These are phyloP conservation scores for Pseudognaphalium luteoalbum DNA, from an alignment of 129 eudicot species.

Conservation along the genomic window DNA sequence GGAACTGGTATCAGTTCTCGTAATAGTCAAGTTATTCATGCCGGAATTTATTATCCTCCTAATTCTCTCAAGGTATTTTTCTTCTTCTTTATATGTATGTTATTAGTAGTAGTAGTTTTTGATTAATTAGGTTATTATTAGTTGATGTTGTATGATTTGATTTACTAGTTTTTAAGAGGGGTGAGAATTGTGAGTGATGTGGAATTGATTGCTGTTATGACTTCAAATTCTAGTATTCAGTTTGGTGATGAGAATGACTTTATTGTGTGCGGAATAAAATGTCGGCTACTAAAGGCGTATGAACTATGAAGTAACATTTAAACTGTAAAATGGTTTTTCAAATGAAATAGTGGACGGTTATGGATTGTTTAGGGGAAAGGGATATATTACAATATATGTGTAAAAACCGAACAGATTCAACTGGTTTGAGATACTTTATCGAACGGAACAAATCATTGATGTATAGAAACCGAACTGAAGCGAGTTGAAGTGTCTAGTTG, in stretches of 20 bases:
- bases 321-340: too few species aligned
- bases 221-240: neutral
- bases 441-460: neutral
- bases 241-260: neutral
- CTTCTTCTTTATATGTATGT: neutral
- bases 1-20: conserved; percentile 85
- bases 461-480: neutral
- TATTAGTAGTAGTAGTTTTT: neutral
- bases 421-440: neutral
- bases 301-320: too few species aligned
- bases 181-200: neutral
- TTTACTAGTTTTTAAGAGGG: neutral
- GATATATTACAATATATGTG: neutral
- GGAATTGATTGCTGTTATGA: too few species aligned
- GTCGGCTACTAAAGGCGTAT: neutral
- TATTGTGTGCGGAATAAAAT: neutral
- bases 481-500: neutral
- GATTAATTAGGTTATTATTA: neutral
- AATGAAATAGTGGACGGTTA: neutral
- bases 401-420: neutral
- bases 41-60: conserved; percentile 81
- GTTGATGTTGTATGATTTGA: neutral
- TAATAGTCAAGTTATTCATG: conserved; percentile 89
- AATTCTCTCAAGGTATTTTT: conserved; percentile 67
- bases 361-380: neutral